phyloP scores from a whole-genome alignment of 805 yeast species.

The Suhomyces sp. region DNA sequence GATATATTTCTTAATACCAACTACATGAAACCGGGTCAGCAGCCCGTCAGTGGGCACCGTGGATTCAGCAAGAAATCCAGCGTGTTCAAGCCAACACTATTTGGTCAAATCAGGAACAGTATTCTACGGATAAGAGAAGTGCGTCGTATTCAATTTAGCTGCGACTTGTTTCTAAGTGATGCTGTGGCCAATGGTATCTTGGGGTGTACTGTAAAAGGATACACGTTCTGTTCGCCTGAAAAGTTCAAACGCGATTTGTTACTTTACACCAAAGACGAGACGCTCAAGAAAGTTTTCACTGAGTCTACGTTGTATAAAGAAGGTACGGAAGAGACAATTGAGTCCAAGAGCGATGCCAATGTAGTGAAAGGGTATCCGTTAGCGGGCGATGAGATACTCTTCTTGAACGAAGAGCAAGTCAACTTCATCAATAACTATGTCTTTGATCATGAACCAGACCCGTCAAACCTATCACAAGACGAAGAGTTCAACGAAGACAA shows the following conservation, averaged over 20 bases:
- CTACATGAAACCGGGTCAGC: slow-evolving; percentile 23
- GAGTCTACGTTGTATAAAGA: slow-evolving; percentile 38
- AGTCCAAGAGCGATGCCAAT: slow-evolving; percentile 47
- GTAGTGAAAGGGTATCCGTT: slow-evolving; percentile 12
- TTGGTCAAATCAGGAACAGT: slow-evolving; percentile 41
- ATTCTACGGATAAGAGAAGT: slow-evolving; percentile 60
- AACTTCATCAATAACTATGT: slow-evolving; percentile 29
- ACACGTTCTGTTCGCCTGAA: slow-evolving; percentile 57
- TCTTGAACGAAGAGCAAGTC: slow-evolving; percentile 23
- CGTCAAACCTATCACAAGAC: background rate
- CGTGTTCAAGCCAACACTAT: slow-evolving; percentile 16
- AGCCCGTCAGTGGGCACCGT: background rate
- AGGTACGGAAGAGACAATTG: slow-evolving; percentile 39
- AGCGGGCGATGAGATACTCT: slow-evolving; percentile 22
- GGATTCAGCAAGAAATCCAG: slow-evolving; percentile 11
- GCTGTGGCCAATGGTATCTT: slow-evolving; percentile 37
- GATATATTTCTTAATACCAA: slow-evolving; percentile 55
- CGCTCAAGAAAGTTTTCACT: slow-evolving; percentile 50
- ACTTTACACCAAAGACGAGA: slow-evolving; percentile 54
- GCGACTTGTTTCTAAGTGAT: slow-evolving; percentile 57
- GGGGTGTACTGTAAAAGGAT: slow-evolving; percentile 69
- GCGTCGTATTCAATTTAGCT: slow-evolving; percentile 58
- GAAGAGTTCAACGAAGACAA: background rate
- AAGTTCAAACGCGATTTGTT: slow-evolving; percentile 46
- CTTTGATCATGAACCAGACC: slow-evolving; percentile 30